Evolutionary conservation across 495 filamentous ascomycete genomes (phyloP).

Genomic region (Corynascus novoguineensis): DNA sequence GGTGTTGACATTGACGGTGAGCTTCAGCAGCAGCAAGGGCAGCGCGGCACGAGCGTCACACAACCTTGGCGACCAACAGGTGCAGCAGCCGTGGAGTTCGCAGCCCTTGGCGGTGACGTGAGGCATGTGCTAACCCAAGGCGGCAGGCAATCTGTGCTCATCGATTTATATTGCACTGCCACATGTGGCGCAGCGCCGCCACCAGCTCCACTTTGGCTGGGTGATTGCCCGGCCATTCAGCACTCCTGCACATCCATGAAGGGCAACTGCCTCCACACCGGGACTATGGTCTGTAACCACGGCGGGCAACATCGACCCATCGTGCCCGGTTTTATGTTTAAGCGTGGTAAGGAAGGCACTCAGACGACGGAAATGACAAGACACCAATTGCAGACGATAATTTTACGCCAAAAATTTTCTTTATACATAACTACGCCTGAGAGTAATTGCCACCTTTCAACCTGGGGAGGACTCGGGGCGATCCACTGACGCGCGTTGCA

Average conservation of each 20-base stretch:
- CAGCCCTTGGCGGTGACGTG: conserved; percentile 5
- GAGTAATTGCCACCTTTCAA: background rate
- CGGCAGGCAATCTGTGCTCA: background rate
- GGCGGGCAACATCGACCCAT: too few species aligned
- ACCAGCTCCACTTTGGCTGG: too few species aligned
- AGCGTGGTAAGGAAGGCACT: too few species aligned
- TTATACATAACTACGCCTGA: too few species aligned
- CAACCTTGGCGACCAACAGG: background rate
- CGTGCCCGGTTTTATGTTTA: too few species aligned
- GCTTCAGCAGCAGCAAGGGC: background rate
- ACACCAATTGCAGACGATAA: too few species aligned
- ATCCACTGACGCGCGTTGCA: conserved; percentile 4
- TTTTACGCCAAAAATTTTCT: too few species aligned
- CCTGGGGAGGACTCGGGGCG: background rate
- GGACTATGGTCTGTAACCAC: too few species aligned
- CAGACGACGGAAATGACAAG: too few species aligned
- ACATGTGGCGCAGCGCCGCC: conserved; percentile 11
- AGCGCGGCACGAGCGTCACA: background rate
- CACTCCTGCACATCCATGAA: too few species aligned
- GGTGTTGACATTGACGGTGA: background rate
- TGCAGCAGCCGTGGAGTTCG: background rate
- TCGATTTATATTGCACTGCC: conserved; percentile 1
- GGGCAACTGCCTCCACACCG: too few species aligned
- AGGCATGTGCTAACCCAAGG: background rate
- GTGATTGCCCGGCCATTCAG: too few species aligned